A percentile compares a stretch with the other conserved stretches of the same genome.
Conservation (phyloP, 768 basidiomycete genomes). For the Sarcomyxa edulis region DNA sequence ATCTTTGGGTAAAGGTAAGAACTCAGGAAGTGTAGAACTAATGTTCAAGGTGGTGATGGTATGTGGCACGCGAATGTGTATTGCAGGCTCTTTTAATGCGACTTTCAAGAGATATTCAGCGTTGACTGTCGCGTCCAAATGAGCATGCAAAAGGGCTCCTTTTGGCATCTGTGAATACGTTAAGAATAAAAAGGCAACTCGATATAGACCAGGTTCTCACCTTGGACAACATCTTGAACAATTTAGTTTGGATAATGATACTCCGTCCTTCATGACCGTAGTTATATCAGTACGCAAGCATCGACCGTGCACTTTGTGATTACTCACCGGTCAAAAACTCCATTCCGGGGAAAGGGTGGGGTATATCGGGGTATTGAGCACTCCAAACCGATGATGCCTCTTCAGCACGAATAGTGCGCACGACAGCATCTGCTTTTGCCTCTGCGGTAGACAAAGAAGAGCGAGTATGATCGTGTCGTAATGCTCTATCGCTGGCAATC, state of each 20-base stretch:
- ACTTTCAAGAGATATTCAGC: conserved; percentile 43
- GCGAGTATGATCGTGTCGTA: conserved; percentile 42
- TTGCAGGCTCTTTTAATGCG: conserved; percentile 48
- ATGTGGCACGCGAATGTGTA: conserved; percentile 52
- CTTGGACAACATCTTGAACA: conserved; percentile 61
- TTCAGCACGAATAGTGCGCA: conserved; percentile 46
- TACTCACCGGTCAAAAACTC: conserved; percentile 63
- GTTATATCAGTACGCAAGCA: not conserved
- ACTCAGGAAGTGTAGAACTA: conserved; percentile 42
- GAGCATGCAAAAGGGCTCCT: conserved; percentile 69
- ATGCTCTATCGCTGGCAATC: conserved; percentile 39
- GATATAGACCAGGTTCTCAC: conserved; percentile 20
- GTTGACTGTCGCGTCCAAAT: conserved; percentile 72
- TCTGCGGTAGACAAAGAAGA: conserved; percentile 30
- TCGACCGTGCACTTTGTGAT: no score
- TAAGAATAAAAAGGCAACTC: not conserved
- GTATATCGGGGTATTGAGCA: conserved; percentile 43
- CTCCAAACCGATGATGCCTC: conserved; percentile 62
- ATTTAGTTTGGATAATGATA: conserved; percentile 53
- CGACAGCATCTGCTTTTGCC: conserved; percentile 48
- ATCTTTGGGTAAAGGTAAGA: conserved; percentile 39
- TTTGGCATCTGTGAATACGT: conserved; percentile 61
- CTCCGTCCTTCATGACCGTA: conserved; percentile 33
- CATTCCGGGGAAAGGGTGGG: conserved; percentile 73
- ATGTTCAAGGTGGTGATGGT: conserved; percentile 36